These are phyloP conservation scores for Candida succiphila DNA, from an alignment of 805 yeast genomes.

Conservation along the genomic window DNA sequence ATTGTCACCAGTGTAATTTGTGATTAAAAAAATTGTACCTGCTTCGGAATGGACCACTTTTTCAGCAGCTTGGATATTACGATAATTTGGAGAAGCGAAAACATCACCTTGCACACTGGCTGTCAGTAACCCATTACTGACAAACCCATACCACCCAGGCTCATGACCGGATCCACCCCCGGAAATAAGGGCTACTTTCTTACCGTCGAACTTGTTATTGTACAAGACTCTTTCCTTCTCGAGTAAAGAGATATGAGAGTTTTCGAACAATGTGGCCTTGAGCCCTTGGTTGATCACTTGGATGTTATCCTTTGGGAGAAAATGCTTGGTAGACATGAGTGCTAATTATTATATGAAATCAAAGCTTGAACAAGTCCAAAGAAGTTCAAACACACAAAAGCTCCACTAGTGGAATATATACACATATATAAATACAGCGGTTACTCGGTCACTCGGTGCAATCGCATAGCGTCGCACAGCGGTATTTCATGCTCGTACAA, in stretches of 20 bases:
- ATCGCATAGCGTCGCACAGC: too few species aligned
- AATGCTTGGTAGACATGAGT: conserved; percentile 33
- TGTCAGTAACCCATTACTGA: conserved; percentile 27
- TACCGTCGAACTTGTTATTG: conserved; percentile 19
- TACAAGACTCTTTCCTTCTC: conserved; percentile 28
- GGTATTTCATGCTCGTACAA: too few species aligned
- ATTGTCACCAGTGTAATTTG: conserved; percentile 30
- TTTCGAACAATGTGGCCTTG: conserved; percentile 27
- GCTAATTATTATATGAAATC: too few species aligned
- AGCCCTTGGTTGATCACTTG: conserved; percentile 28
- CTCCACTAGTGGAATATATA: too few species aligned
- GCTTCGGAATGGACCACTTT: conserved; percentile 24
- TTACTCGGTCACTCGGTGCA: too few species aligned
- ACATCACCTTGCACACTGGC: conserved; percentile 32
- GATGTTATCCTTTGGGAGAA: conserved; percentile 24
- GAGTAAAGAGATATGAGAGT: conserved; percentile 25
- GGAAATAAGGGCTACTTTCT: conserved; percentile 23
- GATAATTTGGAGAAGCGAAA: conserved; percentile 30
- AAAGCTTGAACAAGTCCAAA: too few species aligned
- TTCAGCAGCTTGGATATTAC: conserved; percentile 27
- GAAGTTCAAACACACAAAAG: too few species aligned
- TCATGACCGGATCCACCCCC: conserved; percentile 37
- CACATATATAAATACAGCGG: too few species aligned
- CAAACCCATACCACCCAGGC: conserved; percentile 31
- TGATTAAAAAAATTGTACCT: conserved; percentile 24